A percentile compares a stretch with the other conserved stretches of the same genome.
These are phyloP conservation scores for Teratosphaeria pseudoeucalypti DNA, from an alignment of 2,329 filamentous ascomycete species.

Conservation along the genomic window DNA sequence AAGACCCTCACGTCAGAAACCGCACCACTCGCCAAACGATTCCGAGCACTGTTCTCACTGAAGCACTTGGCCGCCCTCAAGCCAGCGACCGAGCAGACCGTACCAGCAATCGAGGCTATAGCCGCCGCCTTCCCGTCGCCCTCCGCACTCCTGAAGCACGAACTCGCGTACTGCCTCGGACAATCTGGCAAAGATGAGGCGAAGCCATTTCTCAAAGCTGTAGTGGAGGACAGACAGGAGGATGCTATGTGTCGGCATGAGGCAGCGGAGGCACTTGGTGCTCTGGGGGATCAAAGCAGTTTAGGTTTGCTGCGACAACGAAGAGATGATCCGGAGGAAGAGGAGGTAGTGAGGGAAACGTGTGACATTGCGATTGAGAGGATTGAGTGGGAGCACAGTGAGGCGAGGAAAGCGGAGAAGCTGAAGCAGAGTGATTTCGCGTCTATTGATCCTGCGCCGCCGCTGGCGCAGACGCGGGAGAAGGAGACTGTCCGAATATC, in stretches of 20 bases:
- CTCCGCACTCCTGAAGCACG: constrained; percentile 88
- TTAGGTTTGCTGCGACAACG: constrained; percentile 63
- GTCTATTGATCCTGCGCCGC: constrained; percentile 89
- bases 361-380: constrained; percentile 94
- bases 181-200: constrained; percentile 74
- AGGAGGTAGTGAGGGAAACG: constrained; percentile 78
- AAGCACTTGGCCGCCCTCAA: constrained; percentile 76
- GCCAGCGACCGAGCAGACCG: constrained; percentile 45
- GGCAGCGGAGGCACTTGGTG: constrained; percentile 87
- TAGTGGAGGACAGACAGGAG: constrained; percentile 68
- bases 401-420: constrained; percentile 61
- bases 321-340: constrained; percentile 65
- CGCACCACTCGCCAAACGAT: constrained; percentile 75
- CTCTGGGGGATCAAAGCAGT: constrained; percentile 65
- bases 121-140: constrained; percentile 75
- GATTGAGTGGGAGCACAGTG: constrained; percentile 84
- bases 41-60: constrained; percentile 93
- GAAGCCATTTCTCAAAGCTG: constrained; percentile 59
- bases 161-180: constrained; percentile 91
- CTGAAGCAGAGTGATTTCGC: constrained; percentile 83
- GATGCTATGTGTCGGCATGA: constrained; percentile 95
- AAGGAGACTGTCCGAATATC: constrained; percentile 50
- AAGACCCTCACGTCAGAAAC: constrained; percentile 69
- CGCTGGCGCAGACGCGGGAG: constrained; percentile 56
- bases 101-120: constrained; percentile 66